Conservation (phyloP, 2,329 filamentous ascomycete species). For the Ceratocystis albifundus region DNA sequence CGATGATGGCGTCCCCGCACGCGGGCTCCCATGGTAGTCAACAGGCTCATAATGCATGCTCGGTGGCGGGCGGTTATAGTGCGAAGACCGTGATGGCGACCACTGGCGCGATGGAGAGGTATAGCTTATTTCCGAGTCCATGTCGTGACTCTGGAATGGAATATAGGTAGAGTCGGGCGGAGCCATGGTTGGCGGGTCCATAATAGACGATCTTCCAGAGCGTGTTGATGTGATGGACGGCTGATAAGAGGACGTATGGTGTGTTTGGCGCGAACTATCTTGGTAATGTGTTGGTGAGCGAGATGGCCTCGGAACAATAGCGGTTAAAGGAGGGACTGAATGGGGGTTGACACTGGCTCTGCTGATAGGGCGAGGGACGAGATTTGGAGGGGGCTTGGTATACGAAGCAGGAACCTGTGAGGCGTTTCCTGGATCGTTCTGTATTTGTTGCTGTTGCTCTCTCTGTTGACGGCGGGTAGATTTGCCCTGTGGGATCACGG, state of each 20-base stretch:
- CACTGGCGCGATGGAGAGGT: conserved; percentile 48
- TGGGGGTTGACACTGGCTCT: conserved; percentile 10
- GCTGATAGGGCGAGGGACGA: conserved; percentile 13
- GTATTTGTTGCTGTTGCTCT: neutral
- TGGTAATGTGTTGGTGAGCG: conserved; percentile 34
- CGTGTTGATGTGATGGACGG: conserved; percentile 40
- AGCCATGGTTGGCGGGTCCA: conserved; percentile 49
- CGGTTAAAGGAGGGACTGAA: conserved; percentile 3
- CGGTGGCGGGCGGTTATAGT: conserved; percentile 61
- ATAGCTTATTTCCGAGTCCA: conserved; percentile 27
- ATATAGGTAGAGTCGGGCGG: conserved; percentile 54
- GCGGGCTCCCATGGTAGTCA: conserved; percentile 78
- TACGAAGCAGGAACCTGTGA: conserved; percentile 7
- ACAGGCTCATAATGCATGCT: conserved; percentile 69
- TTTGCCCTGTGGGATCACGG: conserved; percentile 41
- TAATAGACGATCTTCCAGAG: conserved; percentile 39
- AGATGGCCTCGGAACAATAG: conserved; percentile 26
- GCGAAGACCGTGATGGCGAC: conserved; percentile 44
- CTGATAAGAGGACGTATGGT: conserved; percentile 36
- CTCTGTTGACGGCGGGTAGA: conserved; percentile 28
- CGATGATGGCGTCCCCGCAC: conserved; percentile 82
- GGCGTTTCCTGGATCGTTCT: conserved; percentile 9
- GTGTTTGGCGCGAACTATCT: conserved; percentile 37
- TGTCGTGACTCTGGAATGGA: conserved; percentile 41
- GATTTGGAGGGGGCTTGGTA: neutral